Evolutionary conservation across 192 early-diverging fungal species (phyloP), one percentile per base, ranked within the genome.

Genomic region (Coemansia sp.): DNA sequence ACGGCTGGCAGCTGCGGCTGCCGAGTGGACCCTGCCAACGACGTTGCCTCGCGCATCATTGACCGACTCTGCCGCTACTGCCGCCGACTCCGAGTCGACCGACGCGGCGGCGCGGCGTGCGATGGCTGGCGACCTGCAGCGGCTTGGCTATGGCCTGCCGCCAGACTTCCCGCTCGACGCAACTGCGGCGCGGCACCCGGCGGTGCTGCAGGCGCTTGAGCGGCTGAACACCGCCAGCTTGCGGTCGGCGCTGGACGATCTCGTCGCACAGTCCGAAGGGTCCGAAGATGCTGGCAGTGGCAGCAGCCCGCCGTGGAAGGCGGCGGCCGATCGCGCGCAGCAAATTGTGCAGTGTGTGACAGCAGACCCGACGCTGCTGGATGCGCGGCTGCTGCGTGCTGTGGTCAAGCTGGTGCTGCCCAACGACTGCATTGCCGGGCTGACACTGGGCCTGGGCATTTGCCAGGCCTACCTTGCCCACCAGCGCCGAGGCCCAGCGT

Each of bases 361-460:
- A 2, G 62, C 64, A 5, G 76, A 73, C 51, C 79, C 84, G 13
- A 46, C 63, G 56, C 71, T 78, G 31, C 79, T 81, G 29, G 76
- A 72, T n/a, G 55, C 76, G 12, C 45, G 46, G 24, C 69, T 85
- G 51, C 62, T 82, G 72, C 70, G 74, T 1, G 59, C 68, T 5
- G 62, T 76, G 2, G 76, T 85, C 4, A 85, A 85, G 68, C 60
- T 82, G 46, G 64, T 85, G 1, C 69, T 85, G 58, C 84, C 84
- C 4, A 76, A 85, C 69, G 84, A 85, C 70, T 85, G 84, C 68
- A 72, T 82, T 29, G 73, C 71, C 0, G 84, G 79, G 2, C 63
- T 85, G 67, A 59, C 59, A 17, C 65, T 85, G 62, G 84, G 84
- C 2, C 65, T 82, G 41, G 77, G 71, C 40, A 65, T 82, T 19